These are phyloP conservation scores for Eimeria maxima DNA, from an alignment of 169 alveolate genomes.

Conservation along the genomic window DNA sequence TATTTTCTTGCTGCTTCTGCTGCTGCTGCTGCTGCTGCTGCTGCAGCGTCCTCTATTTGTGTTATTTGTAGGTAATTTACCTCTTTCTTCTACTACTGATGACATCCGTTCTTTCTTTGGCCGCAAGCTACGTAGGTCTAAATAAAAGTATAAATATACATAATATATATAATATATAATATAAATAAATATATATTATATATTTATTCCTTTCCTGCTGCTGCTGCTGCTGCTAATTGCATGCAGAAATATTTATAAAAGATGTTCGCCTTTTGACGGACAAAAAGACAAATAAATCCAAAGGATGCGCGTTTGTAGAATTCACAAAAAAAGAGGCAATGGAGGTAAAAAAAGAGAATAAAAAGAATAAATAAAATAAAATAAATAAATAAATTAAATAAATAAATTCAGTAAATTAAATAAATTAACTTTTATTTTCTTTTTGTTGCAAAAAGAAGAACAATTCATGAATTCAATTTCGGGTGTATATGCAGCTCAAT, in stretches of 20 bases:
- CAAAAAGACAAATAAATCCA: constrained; percentile 29
- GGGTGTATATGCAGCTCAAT: no score
- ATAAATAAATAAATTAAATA: no score
- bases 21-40: no score
- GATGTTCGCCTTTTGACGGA: constrained; percentile 76
- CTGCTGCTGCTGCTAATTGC: not conserved
- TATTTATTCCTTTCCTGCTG: not conserved
- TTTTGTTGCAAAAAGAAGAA: no score
- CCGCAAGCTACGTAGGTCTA: constrained; percentile 11
- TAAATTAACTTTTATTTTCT: not conserved
- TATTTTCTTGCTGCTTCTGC: not conserved
- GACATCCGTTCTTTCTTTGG: constrained; percentile 4
- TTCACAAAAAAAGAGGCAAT: constrained; percentile 73
- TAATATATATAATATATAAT: no score
- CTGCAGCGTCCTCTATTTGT: not conserved
- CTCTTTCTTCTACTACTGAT: not conserved
- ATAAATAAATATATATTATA: not conserved
- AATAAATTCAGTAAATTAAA: no score
- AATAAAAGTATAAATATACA: not conserved
- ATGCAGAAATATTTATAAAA: constrained; percentile 32
- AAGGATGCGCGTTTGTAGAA: constrained; percentile 80
- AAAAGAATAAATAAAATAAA: not conserved
- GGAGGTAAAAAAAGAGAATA: not conserved
- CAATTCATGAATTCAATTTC: no score
- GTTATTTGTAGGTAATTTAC: constrained; percentile 26